Percentiles rank a stretch among this genome's conserved stretches.
phyloP scores from a whole-genome alignment of 306 rosid species.

The Vicia villosa region DNA sequence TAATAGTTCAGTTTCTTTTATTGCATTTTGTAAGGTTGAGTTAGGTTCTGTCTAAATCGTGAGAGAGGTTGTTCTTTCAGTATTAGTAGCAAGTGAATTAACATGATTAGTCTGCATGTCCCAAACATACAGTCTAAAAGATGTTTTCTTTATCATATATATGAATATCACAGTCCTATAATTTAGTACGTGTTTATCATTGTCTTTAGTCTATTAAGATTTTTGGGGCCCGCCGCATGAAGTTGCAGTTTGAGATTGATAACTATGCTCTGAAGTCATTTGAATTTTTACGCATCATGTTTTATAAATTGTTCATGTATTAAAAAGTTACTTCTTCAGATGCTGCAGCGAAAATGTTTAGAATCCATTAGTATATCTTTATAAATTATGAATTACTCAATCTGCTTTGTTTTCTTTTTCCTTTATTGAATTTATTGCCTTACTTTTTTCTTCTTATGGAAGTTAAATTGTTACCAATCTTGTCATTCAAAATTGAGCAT shows the following conservation, averaged over 20 bases:
- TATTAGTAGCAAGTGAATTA: not conserved
- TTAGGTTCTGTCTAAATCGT: too few species aligned
- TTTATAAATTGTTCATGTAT: not conserved
- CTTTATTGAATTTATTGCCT: not conserved
- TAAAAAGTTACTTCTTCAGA: slow-evolving; percentile 9
- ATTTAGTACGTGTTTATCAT: not conserved
- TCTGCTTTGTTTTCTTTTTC: not conserved
- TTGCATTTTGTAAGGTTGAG: not conserved
- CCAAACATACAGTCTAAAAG: not conserved
- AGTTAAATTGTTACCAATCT: slow-evolving; percentile 4
- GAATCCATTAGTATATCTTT: not conserved
- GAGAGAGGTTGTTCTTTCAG: not conserved
- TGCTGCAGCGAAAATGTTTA: not conserved
- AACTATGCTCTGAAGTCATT: not conserved
- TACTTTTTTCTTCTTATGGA: not conserved
- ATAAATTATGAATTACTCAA: not conserved
- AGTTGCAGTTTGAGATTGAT: not conserved
- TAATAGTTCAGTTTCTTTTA: not conserved
- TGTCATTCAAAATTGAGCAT: slow-evolving; percentile 6
- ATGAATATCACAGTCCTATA: slow-evolving; percentile 9
- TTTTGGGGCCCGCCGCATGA: not conserved
- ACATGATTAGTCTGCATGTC: not conserved
- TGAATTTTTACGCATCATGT: not conserved
- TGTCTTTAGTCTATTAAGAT: not conserved
- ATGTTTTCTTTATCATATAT: not conserved